These are phyloP conservation scores for Artomyces pyxidatus DNA, from an alignment of 768 basidiomycete species.

Conservation along the genomic window DNA sequence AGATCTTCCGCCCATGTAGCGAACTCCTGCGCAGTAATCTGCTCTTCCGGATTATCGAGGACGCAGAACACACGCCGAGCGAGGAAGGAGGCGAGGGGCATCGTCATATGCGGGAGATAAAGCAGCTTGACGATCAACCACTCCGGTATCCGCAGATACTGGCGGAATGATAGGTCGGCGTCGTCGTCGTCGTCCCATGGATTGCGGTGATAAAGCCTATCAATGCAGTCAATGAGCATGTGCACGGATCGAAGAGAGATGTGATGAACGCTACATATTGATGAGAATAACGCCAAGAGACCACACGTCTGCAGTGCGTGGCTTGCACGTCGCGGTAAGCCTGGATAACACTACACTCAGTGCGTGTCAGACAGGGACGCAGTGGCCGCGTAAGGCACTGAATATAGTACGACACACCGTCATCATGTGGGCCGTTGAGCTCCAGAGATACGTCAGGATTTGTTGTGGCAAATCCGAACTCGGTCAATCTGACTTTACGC, in stretches of 20 bases:
- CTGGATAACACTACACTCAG: too few species aligned
- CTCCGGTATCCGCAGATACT: too few species aligned
- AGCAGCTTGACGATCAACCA: neutral
- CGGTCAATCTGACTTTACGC: neutral
- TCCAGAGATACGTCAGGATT: too few species aligned
- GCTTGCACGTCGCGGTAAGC: neutral
- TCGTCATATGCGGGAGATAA: neutral
- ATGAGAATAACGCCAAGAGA: neutral
- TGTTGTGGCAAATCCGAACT: neutral
- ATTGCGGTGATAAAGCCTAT: neutral
- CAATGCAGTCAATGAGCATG: neutral
- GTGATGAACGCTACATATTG: neutral
- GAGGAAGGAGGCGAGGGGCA: neutral
- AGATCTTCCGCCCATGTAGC: neutral
- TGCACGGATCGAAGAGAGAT: neutral
- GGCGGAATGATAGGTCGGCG: neutral
- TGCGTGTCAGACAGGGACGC: too few species aligned
- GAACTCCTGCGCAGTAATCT: neutral
- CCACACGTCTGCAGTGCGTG: neutral
- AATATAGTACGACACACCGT: neutral
- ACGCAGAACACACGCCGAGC: neutral
- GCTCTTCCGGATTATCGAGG: neutral
- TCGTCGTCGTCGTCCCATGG: neutral
- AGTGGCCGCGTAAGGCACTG: neutral
- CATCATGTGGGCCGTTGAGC: neutral